Percentiles rank a stretch among this genome's conserved stretches.
Conservation (phyloP, 306 rosid genomes). For the Lablab purpureus region DNA sequence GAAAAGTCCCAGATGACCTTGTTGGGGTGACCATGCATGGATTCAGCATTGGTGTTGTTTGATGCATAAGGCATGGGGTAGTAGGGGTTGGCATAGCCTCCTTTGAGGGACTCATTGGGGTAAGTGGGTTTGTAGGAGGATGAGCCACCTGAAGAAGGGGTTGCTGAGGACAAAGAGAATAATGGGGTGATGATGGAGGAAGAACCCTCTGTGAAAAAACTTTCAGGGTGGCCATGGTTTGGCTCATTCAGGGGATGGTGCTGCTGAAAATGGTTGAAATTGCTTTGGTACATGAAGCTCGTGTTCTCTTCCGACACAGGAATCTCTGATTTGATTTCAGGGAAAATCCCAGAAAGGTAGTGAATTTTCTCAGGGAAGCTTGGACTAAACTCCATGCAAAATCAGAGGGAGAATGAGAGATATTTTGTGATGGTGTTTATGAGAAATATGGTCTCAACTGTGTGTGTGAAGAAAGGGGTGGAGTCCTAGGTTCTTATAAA, state of each 20-base stretch:
- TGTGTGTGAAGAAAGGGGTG: not conserved
- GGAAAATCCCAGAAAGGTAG: slow-evolving; percentile 38
- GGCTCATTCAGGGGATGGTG: slow-evolving; percentile 13
- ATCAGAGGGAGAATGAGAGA: slow-evolving; percentile 25
- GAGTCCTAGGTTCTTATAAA: slow-evolving; percentile 23
- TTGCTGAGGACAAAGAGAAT: slow-evolving; percentile 32
- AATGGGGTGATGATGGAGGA: slow-evolving; percentile 38
- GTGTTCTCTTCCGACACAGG: not conserved
- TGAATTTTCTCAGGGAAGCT: slow-evolving; percentile 29
- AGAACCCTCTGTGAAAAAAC: slow-evolving; percentile 32
- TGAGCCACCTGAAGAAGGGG: not conserved
- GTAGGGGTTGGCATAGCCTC: not conserved
- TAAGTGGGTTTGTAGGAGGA: not conserved
- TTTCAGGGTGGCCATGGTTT: not conserved
- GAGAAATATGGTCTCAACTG: not conserved
- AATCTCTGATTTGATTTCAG: slow-evolving; percentile 19
- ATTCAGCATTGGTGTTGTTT: slow-evolving; percentile 35
- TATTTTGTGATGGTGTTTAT: not conserved
- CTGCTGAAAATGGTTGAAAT: slow-evolving; percentile 32
- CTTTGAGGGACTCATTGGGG: slow-evolving; percentile 14
- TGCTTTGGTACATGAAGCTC: slow-evolving; percentile 37
- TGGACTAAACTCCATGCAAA: slow-evolving; percentile 57
- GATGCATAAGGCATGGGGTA: slow-evolving; percentile 20
- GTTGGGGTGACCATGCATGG: slow-evolving; percentile 45
- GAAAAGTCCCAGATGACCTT: slow-evolving; percentile 35